Evolutionary conservation across 208 protist species (phyloP).

Genomic region (Phytomonas francai): DNA sequence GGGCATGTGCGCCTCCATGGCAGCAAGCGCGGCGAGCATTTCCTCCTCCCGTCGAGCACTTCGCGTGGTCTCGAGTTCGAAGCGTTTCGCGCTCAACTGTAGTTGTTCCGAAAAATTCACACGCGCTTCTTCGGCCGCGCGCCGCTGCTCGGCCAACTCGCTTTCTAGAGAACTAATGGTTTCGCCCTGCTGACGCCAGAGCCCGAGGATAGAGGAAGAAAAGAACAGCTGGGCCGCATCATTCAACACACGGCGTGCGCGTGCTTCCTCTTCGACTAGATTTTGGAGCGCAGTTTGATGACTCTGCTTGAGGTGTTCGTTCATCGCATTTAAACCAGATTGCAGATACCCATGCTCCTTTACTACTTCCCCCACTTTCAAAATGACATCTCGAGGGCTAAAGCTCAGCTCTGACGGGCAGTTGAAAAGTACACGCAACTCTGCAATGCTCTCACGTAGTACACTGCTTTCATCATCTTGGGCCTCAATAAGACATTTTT

Average conservation of each 20-base stretch:
- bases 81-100: neutral
- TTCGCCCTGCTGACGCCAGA: neutral
- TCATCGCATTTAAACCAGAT: slow-evolving; percentile 15
- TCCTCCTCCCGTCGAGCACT: neutral
- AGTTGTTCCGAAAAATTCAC: neutral
- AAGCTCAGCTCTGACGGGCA: slow-evolving; percentile 43
- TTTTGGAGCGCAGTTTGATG: slow-evolving; percentile 9
- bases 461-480: slow-evolving; percentile 27
- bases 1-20: neutral
- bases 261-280: slow-evolving; percentile 19
- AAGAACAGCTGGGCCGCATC: slow-evolving; percentile 9
- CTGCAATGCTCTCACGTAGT: slow-evolving; percentile 25
- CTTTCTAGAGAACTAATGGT: neutral
- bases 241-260: slow-evolving; percentile 17
- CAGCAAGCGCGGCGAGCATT: neutral
- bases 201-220: neutral
- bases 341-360: slow-evolving; percentile 18
- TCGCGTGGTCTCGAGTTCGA: neutral
- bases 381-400: slow-evolving; percentile 27
- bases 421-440: slow-evolving; percentile 25
- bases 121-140: neutral
- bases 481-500: slow-evolving; percentile 36
- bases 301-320: slow-evolving; percentile 15
- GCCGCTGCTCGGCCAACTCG: neutral
- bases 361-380: slow-evolving; percentile 16